Percentiles rank a stretch among this genome's conserved stretches.
Evolutionary conservation across 1,284 basidiomycete genomes (phyloP).

Genomic region (Naganishia sp.): DNA sequence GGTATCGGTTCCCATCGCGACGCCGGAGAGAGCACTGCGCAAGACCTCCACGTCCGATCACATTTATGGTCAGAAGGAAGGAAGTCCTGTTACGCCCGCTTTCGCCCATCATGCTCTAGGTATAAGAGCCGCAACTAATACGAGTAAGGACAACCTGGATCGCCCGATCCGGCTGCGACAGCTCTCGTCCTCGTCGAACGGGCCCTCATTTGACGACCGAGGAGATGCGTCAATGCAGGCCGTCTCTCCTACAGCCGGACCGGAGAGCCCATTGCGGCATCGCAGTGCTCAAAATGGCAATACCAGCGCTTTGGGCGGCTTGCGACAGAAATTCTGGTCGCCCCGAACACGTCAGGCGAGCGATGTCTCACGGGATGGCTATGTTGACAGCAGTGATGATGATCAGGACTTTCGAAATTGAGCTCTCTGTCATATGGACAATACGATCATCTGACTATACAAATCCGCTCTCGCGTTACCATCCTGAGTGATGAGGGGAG

Average conservation of each 20-base stretch:
- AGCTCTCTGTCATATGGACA: neutral
- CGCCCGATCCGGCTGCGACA: constrained; percentile 16
- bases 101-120: constrained; percentile 15
- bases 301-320: constrained; percentile 1
- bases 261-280: constrained; percentile 5
- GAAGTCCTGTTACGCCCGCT: constrained; percentile 17
- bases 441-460: neutral
- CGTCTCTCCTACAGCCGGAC: neutral
- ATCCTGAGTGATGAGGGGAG: neutral
- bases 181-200: constrained; percentile 10
- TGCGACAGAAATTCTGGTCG: constrained; percentile 1
- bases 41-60: neutral
- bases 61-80: neutral
- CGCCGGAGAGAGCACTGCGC: constrained; percentile 5
- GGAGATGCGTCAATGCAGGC: neutral
- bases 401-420: neutral
- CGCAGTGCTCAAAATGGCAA: neutral
- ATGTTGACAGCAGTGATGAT: constrained; percentile 21
- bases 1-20: neutral
- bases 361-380: constrained; percentile 15
- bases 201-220: neutral
- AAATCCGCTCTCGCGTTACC: neutral
- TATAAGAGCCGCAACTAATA: neutral
- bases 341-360: constrained; percentile 4
- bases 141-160: neutral